Conservation (phyloP, 2,329 filamentous ascomycete species). For the Hymenoscyphus infarciens region DNA sequence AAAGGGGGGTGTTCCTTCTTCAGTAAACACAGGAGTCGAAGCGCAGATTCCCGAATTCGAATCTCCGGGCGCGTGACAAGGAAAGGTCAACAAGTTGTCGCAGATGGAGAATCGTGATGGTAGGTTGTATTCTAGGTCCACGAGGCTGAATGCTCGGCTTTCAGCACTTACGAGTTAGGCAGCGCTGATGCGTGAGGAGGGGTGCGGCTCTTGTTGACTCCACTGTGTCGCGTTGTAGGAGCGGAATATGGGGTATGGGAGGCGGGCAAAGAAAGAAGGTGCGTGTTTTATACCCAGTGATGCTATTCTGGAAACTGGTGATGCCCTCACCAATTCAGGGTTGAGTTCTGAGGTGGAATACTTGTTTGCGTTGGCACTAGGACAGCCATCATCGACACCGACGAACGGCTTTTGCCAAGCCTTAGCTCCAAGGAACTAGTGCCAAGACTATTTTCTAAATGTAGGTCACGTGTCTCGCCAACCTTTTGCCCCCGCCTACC, state of each 20-base stretch:
- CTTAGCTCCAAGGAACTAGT: not conserved
- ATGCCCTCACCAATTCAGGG: not conserved
- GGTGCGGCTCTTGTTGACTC: not conserved
- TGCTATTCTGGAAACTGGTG: conserved; percentile 1
- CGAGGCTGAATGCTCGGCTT: not conserved
- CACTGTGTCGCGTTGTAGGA: not conserved
- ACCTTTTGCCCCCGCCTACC: no score
- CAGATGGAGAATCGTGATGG: not conserved
- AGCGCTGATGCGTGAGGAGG: not conserved
- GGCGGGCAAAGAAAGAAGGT: not conserved
- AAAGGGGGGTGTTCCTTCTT: not conserved
- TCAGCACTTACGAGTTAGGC: not conserved
- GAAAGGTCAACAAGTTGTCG: not conserved
- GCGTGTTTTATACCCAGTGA: not conserved
- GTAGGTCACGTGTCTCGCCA: not conserved
- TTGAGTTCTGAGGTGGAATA: no score
- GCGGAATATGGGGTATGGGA: not conserved
- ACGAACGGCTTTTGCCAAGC: not conserved
- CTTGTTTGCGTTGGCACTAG: not conserved
- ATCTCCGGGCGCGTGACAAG: not conserved
- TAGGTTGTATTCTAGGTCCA: not conserved
- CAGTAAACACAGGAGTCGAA: not conserved
- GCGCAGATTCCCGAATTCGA: not conserved
- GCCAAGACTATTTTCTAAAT: no score
- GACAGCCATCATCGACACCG: not conserved